Conservation (phyloP, 169 alveolate genomes). For the Plasmodium malariae region DNA sequence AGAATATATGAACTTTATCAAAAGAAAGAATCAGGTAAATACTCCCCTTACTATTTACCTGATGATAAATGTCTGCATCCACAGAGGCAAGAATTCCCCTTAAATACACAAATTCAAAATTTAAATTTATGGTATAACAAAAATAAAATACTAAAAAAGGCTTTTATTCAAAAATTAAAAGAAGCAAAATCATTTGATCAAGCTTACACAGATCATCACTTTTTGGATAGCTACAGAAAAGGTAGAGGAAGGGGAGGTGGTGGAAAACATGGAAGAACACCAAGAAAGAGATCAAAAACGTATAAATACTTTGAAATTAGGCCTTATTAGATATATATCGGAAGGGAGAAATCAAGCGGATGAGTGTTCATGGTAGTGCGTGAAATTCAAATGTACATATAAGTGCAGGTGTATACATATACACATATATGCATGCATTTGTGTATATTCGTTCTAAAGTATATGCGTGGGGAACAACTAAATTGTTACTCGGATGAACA, state of each 20-base stretch:
- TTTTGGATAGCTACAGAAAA: slow-evolving; percentile 84
- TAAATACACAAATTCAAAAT: slow-evolving; percentile 80
- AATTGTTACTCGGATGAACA: no score
- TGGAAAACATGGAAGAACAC: slow-evolving; percentile 88
- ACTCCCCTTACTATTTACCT: slow-evolving; percentile 87
- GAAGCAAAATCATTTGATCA: slow-evolving; percentile 82
- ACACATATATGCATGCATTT: no score
- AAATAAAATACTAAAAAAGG: slow-evolving; percentile 70
- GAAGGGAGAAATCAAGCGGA: neutral
- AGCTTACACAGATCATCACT: slow-evolving; percentile 86
- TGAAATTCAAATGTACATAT: neutral
- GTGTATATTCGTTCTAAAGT: no score
- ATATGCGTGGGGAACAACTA: no score
- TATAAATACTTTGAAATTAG: slow-evolving; percentile 84
- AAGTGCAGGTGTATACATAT: neutral
- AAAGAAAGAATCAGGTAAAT: slow-evolving; percentile 74
- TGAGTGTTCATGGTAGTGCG: neutral
- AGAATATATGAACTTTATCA: slow-evolving; percentile 72
- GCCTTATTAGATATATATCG: slow-evolving; percentile 76
- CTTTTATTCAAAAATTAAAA: slow-evolving; percentile 62
- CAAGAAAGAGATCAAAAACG: slow-evolving; percentile 87
- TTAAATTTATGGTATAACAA: slow-evolving; percentile 77
- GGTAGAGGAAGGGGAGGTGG: slow-evolving; percentile 91
- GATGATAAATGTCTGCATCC: slow-evolving; percentile 61
- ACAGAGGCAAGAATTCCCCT: slow-evolving; percentile 78